phyloP scores from a whole-genome alignment of 208 protist genomes.

The Herpetomonas samuelpessoai region DNA sequence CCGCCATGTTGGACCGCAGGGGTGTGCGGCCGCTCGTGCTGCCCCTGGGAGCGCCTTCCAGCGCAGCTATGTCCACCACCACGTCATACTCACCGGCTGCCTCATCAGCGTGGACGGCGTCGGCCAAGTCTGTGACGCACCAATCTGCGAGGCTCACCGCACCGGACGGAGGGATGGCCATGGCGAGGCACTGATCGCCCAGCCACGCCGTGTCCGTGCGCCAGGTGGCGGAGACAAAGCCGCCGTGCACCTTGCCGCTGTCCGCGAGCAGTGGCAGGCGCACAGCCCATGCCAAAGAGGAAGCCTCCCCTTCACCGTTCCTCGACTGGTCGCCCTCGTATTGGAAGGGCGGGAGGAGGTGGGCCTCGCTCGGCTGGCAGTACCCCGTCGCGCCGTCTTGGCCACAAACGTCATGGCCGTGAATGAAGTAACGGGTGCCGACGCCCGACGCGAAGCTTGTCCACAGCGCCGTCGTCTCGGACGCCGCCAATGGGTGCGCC shows the following conservation, averaged over 20 bases:
- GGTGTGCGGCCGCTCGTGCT: too few relatives aligned
- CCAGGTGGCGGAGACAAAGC: slow-evolving; percentile 19
- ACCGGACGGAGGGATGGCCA: slow-evolving; percentile 26
- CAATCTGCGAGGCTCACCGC: slow-evolving; percentile 38
- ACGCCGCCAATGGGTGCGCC: not conserved
- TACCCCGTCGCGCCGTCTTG: slow-evolving; percentile 4
- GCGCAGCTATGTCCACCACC: not conserved
- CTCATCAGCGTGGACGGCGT: not conserved
- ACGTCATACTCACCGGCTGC: too few relatives aligned
- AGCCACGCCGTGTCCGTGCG: slow-evolving; percentile 50
- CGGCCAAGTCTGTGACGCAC: slow-evolving; percentile 16
- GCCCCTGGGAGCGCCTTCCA: too few relatives aligned
- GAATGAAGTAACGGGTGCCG: slow-evolving; percentile 52
- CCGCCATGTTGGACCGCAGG: not conserved
- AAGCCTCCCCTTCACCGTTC: not conserved
- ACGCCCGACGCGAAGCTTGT: slow-evolving; percentile 50
- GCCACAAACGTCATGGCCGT: slow-evolving; percentile 28
- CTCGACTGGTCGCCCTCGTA: slow-evolving; percentile 14
- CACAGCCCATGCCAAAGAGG: slow-evolving; percentile 9
- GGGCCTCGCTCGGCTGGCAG: slow-evolving; percentile 29
- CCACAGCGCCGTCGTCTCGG: slow-evolving; percentile 22
- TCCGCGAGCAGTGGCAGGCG: slow-evolving; percentile 9
- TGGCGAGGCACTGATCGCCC: slow-evolving; percentile 45
- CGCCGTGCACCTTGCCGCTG: slow-evolving; percentile 10
- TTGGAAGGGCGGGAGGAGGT: slow-evolving; percentile 23